Percentiles rank a stretch among this genome's conserved stretches.
These are phyloP conservation scores for Podospora appendiculata DNA, from an alignment of 495 filamentous ascomycete genomes.

Conservation along the genomic window DNA sequence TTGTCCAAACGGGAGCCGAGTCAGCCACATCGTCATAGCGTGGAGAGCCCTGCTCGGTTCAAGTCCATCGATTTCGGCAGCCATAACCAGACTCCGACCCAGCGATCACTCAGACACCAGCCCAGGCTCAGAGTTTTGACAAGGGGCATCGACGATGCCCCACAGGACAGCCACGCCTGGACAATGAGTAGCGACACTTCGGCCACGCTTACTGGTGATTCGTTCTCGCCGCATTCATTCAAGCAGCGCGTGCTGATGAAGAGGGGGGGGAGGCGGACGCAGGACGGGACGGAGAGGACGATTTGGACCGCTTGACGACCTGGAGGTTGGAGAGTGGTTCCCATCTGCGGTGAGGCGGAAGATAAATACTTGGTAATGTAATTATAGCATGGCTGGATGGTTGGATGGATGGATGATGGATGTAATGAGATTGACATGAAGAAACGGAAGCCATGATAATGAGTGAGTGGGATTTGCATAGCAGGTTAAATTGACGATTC, in stretches of 20 bases:
- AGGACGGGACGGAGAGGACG: constrained; percentile 17
- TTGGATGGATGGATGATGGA: no score
- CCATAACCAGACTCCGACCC: background rate
- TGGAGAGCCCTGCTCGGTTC: background rate
- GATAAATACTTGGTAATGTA: no score
- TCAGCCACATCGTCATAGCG: background rate
- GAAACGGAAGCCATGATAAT: no score
- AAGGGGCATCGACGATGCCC: background rate
- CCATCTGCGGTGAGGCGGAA: no score
- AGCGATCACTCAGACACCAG: constrained; percentile 1
- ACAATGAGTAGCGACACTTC: constrained; percentile 2
- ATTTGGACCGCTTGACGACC: no score
- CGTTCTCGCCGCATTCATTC: constrained; percentile 21
- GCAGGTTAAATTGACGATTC: no score
- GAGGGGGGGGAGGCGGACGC: background rate
- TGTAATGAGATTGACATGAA: no score
- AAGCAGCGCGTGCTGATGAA: constrained; percentile 17
- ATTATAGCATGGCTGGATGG: no score
- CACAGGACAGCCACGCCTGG: background rate
- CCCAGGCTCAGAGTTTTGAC: constrained; percentile 10
- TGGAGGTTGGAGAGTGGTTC: no score
- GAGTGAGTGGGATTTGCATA: no score
- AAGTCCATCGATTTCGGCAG: background rate
- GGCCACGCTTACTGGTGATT: background rate
- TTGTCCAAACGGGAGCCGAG: background rate